Evolutionary conservation across 305 asterid species (phyloP), one percentile per base, ranked within the genome.

Genomic region (Rubia tinctorum): DNA sequence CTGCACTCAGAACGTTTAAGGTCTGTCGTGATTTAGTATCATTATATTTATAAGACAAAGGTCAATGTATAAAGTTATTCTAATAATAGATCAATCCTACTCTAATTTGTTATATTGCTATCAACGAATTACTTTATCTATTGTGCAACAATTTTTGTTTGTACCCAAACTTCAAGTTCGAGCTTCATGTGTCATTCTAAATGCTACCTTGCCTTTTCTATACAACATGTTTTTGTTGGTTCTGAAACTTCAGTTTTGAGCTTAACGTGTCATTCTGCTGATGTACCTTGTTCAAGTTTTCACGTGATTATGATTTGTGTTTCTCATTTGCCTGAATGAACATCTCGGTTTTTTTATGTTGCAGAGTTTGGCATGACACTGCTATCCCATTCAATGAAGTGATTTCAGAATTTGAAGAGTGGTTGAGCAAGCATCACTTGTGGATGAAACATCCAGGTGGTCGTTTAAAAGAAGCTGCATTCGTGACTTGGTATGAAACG

Each of bases 281-380:
- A 69, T 51, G 58, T 4, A 30, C 47, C 39, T 69, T 69, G 47
- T 51, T 42, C 73, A 15, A 51, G 20, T 51, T 49, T 30, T 69
- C 30, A 49, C 8, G 30, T 25, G 47, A 49, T 51, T 25, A 70
- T 40, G 20, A 13, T 18, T 20, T 4, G 56, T 70, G 5, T 20
- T 4, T 8, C 61, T 34, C 25, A 68, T 34, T 25, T 15, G 23
- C 15, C 53, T 47, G 62, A 68, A 22, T 9, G 12, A 1, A 34
- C 30, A 8, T 34, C 39, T 18, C 27, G 22, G 39, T 17, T 75
- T 71, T 72, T 70, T 68, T 58, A 11, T 27, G 30, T 72, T 78
- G 83, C 87, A 95, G 99, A 37, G 98, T 95, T 83, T 95, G 98
- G 99, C 98, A 95, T 72, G 99, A 90, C 79, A 92, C 99, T 44